Conservation (phyloP, 2,329 filamentous ascomycete species). For the Fusarium bactridioides region DNA sequence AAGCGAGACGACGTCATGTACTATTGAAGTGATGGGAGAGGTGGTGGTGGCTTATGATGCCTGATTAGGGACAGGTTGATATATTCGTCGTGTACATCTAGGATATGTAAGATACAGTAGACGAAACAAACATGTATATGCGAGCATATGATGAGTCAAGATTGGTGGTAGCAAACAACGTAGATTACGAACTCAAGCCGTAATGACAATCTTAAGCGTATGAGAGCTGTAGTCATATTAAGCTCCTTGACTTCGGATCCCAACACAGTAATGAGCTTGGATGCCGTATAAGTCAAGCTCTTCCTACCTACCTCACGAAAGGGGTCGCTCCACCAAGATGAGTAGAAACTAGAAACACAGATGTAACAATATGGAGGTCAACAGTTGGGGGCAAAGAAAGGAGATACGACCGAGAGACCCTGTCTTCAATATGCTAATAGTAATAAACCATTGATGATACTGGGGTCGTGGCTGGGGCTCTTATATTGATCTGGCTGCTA, state of each 20-base stretch:
- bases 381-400: constrained; percentile 11
- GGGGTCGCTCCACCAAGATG: constrained; percentile 4
- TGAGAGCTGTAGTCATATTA: background rate
- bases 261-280: background rate
- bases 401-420: constrained; percentile 16
- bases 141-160: background rate
- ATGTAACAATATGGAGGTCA: background rate
- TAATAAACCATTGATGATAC: constrained; percentile 17
- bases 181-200: background rate
- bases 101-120: constrained; percentile 40
- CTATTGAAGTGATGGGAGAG: constrained; percentile 12
- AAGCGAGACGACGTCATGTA: constrained; percentile 18
- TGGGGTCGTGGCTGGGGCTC: constrained; percentile 24
- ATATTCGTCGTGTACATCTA: constrained; percentile 38
- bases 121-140: constrained; percentile 18
- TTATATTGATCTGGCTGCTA: constrained; percentile 24
- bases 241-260: background rate
- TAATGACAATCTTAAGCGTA: background rate
- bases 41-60: background rate
- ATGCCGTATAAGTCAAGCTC: constrained; percentile 4
- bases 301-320: background rate
- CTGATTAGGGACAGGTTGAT: constrained; percentile 1
- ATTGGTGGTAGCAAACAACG: background rate
- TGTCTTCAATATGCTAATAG: constrained; percentile 9
- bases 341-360: background rate